phyloP scores from a whole-genome alignment of 78 protist species.

The Guillardia theta region DNA sequence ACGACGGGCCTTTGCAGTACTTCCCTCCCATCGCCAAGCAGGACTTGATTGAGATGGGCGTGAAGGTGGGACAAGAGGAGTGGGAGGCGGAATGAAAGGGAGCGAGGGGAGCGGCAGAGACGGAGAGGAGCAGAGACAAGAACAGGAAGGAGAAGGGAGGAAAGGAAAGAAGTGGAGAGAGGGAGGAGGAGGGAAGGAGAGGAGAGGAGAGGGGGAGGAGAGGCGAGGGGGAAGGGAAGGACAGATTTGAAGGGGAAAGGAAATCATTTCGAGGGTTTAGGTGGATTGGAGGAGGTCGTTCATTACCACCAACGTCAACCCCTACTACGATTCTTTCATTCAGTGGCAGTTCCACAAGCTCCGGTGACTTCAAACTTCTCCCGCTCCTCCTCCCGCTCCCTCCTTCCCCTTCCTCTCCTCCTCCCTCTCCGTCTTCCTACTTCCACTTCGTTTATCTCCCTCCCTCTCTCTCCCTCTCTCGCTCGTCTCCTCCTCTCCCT shows the following conservation, averaged over 20 bases:
- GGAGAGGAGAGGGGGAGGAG: background rate
- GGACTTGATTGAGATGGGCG: slow-evolving; percentile 90
- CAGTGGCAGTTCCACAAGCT: slow-evolving; percentile 97
- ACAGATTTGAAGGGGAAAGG: background rate
- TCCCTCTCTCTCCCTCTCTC: background rate
- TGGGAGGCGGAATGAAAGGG: background rate
- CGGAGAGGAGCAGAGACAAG: background rate
- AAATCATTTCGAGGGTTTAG: background rate
- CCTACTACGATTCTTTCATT: slow-evolving; percentile 97
- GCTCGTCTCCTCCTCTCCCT: background rate
- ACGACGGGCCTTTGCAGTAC: too few relatives aligned
- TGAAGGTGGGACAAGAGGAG: background rate
- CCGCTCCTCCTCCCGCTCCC: background rate
- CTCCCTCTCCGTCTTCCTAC: background rate
- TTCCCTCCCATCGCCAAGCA: slow-evolving; percentile 92
- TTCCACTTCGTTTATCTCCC: background rate
- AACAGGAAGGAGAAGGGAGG: background rate
- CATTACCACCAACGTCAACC: slow-evolving; percentile 98
- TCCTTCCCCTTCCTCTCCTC: background rate
- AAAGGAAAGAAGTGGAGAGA: background rate
- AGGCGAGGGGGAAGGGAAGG: background rate
- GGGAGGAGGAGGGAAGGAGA: background rate
- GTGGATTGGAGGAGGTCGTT: slow-evolving; percentile 99
- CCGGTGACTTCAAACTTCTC: background rate
- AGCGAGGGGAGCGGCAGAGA: background rate